These are phyloP conservation scores for Gnaphalium uliginosum DNA, from an alignment of 129 eudicot genomes.

Conservation along the genomic window DNA sequence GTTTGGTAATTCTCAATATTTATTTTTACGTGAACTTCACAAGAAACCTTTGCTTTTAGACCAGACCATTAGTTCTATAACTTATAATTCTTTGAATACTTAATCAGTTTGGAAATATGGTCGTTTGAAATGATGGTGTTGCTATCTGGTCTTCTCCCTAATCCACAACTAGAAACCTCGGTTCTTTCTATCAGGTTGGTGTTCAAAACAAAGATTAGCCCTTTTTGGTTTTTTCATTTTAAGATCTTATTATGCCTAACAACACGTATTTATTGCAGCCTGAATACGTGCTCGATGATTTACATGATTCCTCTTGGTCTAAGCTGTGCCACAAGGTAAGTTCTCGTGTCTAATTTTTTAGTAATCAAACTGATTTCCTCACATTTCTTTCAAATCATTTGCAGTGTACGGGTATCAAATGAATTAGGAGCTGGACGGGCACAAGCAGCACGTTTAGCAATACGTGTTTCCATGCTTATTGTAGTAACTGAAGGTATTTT, in stretches of 20 bases:
- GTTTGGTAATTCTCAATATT: conserved; percentile 49
- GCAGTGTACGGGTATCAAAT: conserved; percentile 55
- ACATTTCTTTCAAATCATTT: background rate
- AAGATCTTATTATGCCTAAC: background rate
- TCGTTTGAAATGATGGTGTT: conserved; percentile 84
- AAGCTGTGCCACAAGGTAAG: conserved; percentile 69
- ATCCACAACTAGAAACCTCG: conserved; percentile 82
- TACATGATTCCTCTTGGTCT: conserved; percentile 87
- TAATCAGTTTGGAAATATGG: conserved; percentile 79
- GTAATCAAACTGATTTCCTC: background rate
- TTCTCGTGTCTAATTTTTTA: background rate
- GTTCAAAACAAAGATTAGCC: background rate
- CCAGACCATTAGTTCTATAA: background rate
- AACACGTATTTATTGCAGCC: conserved; percentile 34
- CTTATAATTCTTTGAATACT: background rate
- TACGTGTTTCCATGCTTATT: conserved; percentile 29
- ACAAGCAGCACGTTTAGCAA: conserved; percentile 44
- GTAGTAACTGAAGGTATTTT: conserved; percentile 42
- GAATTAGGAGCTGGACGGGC: conserved; percentile 60
- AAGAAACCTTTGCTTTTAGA: background rate
- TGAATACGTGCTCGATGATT: conserved; percentile 59
- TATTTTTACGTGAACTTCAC: background rate
- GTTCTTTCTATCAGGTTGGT: conserved; percentile 76
- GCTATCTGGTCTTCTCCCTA: conserved; percentile 80
- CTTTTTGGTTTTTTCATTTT: background rate